A percentile compares a stretch with the other conserved stretches of the same genome.
Conservation (phyloP, 495 filamentous ascomycete species). For the Lineolata rhizophorae region DNA sequence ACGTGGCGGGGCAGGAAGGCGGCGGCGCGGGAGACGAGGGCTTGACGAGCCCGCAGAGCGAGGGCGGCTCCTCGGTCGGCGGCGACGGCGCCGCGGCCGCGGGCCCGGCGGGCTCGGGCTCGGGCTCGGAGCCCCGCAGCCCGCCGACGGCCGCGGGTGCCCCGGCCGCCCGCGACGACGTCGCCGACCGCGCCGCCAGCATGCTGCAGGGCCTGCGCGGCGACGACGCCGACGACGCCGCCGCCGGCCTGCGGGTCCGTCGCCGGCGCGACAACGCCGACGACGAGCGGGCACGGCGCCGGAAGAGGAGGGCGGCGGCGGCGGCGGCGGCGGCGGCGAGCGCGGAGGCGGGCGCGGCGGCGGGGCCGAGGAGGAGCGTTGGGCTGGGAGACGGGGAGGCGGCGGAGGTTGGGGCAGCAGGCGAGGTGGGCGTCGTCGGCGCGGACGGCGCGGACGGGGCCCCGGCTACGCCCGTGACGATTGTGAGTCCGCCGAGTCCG, state of each 20-base stretch:
- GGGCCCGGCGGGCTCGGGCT: conserved; percentile 3
- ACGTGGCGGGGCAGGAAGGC: conserved; percentile 21
- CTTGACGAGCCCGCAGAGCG: too few relatives aligned
- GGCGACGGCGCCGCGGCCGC: conserved; percentile 5
- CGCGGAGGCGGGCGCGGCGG: conserved; percentile 1
- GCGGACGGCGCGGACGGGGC: too few relatives aligned
- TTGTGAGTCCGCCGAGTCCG: conserved; percentile 14
- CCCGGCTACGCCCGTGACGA: conserved; percentile 10
- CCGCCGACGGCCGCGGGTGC: conserved; percentile 18
- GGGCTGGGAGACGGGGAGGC: conserved; percentile 1
- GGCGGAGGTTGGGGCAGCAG: neutral
- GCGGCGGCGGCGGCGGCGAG: conserved; percentile 9
- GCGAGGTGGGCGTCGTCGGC: too few relatives aligned
- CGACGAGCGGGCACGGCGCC: conserved; percentile 12
- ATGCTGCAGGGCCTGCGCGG: conserved; percentile 59
- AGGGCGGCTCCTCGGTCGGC: conserved; percentile 3
- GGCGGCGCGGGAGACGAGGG: conserved; percentile 1
- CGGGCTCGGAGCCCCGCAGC: conserved; percentile 7
- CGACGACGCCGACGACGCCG: conserved; percentile 36
- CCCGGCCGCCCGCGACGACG: conserved; percentile 18
- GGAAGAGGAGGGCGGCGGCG: conserved; percentile 9
- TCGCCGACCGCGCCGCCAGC: conserved; percentile 63
- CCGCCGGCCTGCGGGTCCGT: conserved; percentile 15
- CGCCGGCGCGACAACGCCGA: conserved; percentile 16
- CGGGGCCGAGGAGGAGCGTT: conserved; percentile 2